A percentile compares a stretch with the other conserved stretches of the same genome.
phyloP scores from a whole-genome alignment of 805 yeast species.

The Candida oleophila region DNA sequence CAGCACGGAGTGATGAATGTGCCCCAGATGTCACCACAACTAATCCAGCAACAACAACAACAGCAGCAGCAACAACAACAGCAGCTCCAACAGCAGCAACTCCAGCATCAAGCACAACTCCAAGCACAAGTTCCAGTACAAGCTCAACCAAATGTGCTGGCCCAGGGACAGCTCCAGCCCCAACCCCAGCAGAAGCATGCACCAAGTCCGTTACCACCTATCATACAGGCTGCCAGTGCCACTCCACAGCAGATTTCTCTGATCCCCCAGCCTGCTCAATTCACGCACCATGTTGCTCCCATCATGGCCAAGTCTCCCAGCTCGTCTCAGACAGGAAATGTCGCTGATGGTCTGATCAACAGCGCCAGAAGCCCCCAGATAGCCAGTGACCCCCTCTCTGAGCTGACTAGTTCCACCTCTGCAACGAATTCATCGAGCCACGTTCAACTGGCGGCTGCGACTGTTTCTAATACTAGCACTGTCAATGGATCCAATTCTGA shows the following conservation, averaged over 20 bases:
- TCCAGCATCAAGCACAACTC: constrained; percentile 5
- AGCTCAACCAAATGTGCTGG: constrained; percentile 14
- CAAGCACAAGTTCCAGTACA: constrained; percentile 10
- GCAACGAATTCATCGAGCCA: too few species aligned
- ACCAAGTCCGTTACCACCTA: not conserved
- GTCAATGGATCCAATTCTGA: too few species aligned
- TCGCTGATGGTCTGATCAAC: too few species aligned
- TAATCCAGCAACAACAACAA: constrained; percentile 11
- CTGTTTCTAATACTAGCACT: too few species aligned
- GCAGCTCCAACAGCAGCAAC: constrained; percentile 5
- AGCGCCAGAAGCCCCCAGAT: too few species aligned
- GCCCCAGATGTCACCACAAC: constrained; percentile 4
- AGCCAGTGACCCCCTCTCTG: too few species aligned
- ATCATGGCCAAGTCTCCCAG: not conserved
- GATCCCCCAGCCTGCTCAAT: constrained; percentile 3
- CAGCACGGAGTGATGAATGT: constrained; percentile 4
- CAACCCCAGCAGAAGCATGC: not conserved
- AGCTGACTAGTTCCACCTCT: too few species aligned
- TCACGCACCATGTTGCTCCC: constrained; percentile 2
- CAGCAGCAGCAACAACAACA: constrained; percentile 12
- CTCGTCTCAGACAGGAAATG: too few species aligned
- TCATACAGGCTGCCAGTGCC: not conserved
- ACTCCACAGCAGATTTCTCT: not conserved
- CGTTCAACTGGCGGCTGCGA: too few species aligned
- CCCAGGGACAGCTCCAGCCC: constrained; percentile 8